phyloP scores from a whole-genome alignment of 1,284 basidiomycete species.

The Pseudozyma tsukubaensis region DNA sequence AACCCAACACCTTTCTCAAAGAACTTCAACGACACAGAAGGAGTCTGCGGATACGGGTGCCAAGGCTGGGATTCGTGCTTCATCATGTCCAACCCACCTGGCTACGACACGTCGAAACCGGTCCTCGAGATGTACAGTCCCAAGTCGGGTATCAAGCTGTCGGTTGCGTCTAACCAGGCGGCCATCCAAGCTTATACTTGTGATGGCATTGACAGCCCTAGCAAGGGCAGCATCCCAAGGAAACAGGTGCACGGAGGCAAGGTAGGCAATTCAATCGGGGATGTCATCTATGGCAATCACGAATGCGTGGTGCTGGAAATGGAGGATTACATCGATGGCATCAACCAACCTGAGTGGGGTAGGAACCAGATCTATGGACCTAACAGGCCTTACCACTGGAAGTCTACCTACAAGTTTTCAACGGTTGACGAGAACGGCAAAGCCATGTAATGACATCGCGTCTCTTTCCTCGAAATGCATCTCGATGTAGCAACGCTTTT shows the following conservation, averaged over 20 bases:
- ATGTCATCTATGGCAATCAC: slow-evolving; percentile 57
- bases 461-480: too few species aligned
- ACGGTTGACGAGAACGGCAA: slow-evolving; percentile 48
- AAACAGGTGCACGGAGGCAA: slow-evolving; percentile 64
- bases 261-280: slow-evolving; percentile 32
- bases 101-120: slow-evolving; percentile 35
- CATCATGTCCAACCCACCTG: slow-evolving; percentile 56
- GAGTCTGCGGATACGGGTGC: slow-evolving; percentile 57
- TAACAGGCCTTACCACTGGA: slow-evolving; percentile 56
- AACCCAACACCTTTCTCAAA: slow-evolving; percentile 41
- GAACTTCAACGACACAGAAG: slow-evolving; percentile 54
- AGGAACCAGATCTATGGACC: slow-evolving; percentile 57
- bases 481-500: not conserved
- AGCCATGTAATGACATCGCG: slow-evolving; percentile 7
- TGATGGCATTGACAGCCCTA: slow-evolving; percentile 39
- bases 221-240: slow-evolving; percentile 56
- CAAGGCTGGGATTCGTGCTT: slow-evolving; percentile 64
- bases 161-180: slow-evolving; percentile 50
- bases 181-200: slow-evolving; percentile 64
- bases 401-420: slow-evolving; percentile 56
- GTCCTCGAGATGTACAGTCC: slow-evolving; percentile 56
- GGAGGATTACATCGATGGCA: slow-evolving; percentile 62
- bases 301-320: slow-evolving; percentile 60
- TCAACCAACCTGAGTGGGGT: slow-evolving; percentile 60
- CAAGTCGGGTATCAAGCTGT: slow-evolving; percentile 58